Evolutionary conservation across 495 filamentous ascomycete species (phyloP), one percentile per base, ranked within the genome.

Genomic region (Coniosporium apollinis): DNA sequence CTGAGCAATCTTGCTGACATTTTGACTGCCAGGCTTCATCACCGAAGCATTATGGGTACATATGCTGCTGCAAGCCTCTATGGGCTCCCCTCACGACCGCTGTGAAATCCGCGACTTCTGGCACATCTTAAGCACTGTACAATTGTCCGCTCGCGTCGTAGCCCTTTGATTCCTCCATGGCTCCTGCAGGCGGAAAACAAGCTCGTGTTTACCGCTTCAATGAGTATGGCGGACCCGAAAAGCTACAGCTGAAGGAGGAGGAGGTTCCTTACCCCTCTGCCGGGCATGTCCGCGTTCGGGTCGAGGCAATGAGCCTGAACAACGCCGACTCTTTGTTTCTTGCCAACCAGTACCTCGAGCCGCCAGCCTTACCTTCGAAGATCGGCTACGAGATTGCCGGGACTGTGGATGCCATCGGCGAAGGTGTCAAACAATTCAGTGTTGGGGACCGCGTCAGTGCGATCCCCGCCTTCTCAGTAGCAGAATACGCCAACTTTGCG

Each of bases 331-430:
- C 13, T 13, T 13, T 26, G 13, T 26, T 26, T 13, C 24, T 26
- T 13, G 24, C 24, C 24, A 26, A 26, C 24, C 24, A 26, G 13
- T 26, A 26, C 24, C 7, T 26, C 24, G 24, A 26, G 24, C 7
- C 24, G 13, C 24, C 24, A 7, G 13, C 7, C 24, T 13, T 26
- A 26, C 24, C 24, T 13, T 26, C 24, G 8, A 26, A 26, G 13
- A 26, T 26, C 24, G 79, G 79, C 21, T 76, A 85, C 50, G 79
- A 83, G 45, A 76, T 83, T 34, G 74, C 76, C 8, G 79, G 79
- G 14, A 60, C 70, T 20, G 65, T 84, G 15, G 54, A 75, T 11
- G 47, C 55, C 2, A 67, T 80, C 31, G 78, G 79, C 15, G 47
- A 59, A 7, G 63, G 65, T 22, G 73, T 81, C 3, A 58, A 45